Evolutionary conservation across 495 filamentous ascomycete genomes (phyloP), one percentile per base, ranked within the genome.

Genomic region (Penicillium flavigenum): DNA sequence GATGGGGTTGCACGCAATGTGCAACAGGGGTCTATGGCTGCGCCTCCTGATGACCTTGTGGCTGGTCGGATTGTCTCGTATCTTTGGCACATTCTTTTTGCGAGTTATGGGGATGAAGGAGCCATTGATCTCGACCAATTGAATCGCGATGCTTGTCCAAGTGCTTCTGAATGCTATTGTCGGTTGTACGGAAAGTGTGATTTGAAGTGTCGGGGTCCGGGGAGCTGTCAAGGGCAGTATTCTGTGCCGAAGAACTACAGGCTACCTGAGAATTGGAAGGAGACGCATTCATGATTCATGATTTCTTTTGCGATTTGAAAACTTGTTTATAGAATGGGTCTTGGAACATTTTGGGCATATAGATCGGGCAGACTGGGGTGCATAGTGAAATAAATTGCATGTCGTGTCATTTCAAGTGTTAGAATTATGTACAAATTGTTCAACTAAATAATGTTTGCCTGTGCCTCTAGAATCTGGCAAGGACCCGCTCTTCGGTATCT

Each of bases 401-500:
- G 49, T 57, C 34, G 55, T 52, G 51, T 65, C 47, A 63, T 60
- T 20, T 17, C 31, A 27, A 38, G n/a, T 14, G 36, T 16, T 36
- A 7, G 16, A 22, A 47, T 47, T 67, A 67, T 64, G 29, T 67
- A 63, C 64, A 64, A 59, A 43, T 42, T 36, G 32, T 11, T 29
- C 34, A 45, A 9, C 51, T 29, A 12, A 20, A 11, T 29, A 9
- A 12, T 27, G 11, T n/a, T 19, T 46, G 3, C 6, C 16, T 32
- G 43, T 17, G 4, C 19, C 12, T 45, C 44, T 71, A 83, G 62
- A 88, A 86, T 56, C 85, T 81, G 55, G 83, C 77, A 61, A 84
- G 69, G 38, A 95, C 86, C 72, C 86, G 88, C 72, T 83, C 74
- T 76, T 86, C 76, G 19, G 83, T 83, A 71, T 92, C 88, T 57